These are phyloP conservation scores for Hawksworthiomyces lignivorus DNA, from an alignment of 2,329 filamentous ascomycete genomes.

Conservation along the genomic window DNA sequence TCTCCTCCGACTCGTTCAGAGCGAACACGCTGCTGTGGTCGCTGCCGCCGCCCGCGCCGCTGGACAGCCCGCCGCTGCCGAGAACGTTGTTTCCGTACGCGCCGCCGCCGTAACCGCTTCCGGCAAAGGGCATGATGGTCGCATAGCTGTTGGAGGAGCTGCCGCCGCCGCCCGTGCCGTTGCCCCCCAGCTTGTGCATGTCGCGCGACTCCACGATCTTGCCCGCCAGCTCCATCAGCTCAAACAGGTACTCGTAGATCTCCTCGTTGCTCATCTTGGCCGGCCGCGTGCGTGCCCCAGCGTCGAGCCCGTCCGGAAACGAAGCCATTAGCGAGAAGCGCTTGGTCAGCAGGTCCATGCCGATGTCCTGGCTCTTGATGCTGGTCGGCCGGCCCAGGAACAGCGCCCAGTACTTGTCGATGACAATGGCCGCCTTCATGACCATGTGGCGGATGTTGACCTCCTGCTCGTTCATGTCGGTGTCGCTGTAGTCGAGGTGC, in stretches of 20 bases:
- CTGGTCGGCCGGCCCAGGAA: constrained; percentile 45
- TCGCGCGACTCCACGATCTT: constrained; percentile 40
- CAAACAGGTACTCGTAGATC: constrained; percentile 44
- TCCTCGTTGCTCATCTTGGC: constrained; percentile 21
- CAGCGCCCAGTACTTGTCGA: constrained; percentile 49
- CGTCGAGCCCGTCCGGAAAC: constrained; percentile 18
- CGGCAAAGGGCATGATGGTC: constrained; percentile 4
- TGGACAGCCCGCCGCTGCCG: neutral
- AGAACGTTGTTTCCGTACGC: neutral
- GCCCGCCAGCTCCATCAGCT: constrained; percentile 48
- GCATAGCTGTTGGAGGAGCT: neutral
- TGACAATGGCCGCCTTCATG: constrained; percentile 43
- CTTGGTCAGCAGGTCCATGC: constrained; percentile 38
- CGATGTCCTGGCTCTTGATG: constrained; percentile 45
- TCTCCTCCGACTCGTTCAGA: constrained; percentile 30
- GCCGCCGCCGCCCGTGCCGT: neutral
- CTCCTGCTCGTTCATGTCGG: constrained; percentile 37
- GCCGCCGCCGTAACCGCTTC: neutral
- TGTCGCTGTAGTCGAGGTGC: constrained; percentile 35
- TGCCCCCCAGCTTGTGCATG: constrained; percentile 23
- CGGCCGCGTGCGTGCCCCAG: constrained; percentile 19
- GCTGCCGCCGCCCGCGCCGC: constrained; percentile 19
- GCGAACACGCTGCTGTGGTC: constrained; percentile 24
- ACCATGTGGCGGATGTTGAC: constrained; percentile 41
- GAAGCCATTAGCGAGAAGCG: constrained; percentile 36